Conservation (phyloP, 352 stramenopile genomes). For the Globisporangium recalcitrans region DNA sequence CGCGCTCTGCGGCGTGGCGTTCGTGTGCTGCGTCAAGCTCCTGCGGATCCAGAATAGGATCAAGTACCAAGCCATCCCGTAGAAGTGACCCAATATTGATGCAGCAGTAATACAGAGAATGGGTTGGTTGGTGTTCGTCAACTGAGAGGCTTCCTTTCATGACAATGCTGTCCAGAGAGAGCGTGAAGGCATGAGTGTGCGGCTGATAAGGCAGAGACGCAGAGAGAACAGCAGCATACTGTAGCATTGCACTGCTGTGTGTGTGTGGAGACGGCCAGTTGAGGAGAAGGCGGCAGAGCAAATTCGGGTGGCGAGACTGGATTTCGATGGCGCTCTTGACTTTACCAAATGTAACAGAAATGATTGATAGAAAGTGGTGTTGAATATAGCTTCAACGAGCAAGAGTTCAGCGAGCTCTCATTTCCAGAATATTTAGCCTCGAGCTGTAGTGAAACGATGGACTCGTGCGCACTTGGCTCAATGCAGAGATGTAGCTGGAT, state of each 20-base stretch:
- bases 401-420: background rate
- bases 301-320: too few relatives aligned
- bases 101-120: too few relatives aligned
- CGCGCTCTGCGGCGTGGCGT: slow-evolving; percentile 43
- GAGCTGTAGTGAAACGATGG: background rate
- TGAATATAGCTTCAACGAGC: background rate
- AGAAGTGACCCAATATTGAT: too few relatives aligned
- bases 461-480: background rate
- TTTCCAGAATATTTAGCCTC: background rate
- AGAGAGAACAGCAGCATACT: too few relatives aligned
- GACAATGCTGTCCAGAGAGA: background rate
- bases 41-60: slow-evolving; percentile 25
- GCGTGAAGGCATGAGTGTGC: too few relatives aligned
- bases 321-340: background rate
- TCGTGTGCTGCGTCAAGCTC: slow-evolving; percentile 48
- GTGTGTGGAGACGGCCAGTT: too few relatives aligned
- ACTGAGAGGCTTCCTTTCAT: background rate
- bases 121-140: background rate
- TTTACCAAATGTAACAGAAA: background rate
- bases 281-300: background rate
- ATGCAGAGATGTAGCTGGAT: background rate
- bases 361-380: background rate
- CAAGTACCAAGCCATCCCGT: slow-evolving; percentile 17
- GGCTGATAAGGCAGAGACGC: too few relatives aligned
- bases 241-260: too few relatives aligned